Conservation (phyloP, 2,329 filamentous ascomycete genomes). For the Calcarisporium arbuscula region DNA sequence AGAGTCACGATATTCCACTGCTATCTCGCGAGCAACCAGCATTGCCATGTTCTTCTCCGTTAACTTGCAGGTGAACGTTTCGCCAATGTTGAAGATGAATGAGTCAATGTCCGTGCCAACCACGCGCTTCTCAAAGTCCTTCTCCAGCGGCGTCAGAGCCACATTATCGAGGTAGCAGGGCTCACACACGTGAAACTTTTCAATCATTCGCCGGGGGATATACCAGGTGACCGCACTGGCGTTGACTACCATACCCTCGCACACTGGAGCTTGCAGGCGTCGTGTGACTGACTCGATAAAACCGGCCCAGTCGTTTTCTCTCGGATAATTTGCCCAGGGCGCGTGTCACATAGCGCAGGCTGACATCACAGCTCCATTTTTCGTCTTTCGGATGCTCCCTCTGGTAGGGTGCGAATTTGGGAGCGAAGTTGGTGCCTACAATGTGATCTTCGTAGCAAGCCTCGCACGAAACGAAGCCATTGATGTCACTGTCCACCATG, state of each 20-base stretch:
- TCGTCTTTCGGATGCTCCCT: constrained; percentile 17
- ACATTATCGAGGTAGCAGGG: constrained; percentile 29
- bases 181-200: constrained; percentile 24
- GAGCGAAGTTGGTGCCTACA: constrained; percentile 20
- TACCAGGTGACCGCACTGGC: constrained; percentile 21
- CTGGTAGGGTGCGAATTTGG: constrained; percentile 20
- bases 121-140: constrained; percentile 18
- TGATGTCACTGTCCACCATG: constrained; percentile 19
- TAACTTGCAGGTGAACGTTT: constrained; percentile 19
- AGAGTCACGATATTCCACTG: constrained; percentile 18
- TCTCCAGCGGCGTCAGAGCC: constrained; percentile 19
- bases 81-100: constrained; percentile 15
- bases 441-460: constrained; percentile 30
- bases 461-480: constrained; percentile 29
- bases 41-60: constrained; percentile 15
- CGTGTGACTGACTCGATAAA: constrained; percentile 18
- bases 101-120: constrained; percentile 15
- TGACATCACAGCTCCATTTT: constrained; percentile 27
- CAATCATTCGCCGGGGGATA: constrained; percentile 14
- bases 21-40: constrained; percentile 17
- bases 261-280: constrained; percentile 18
- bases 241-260: constrained; percentile 20
- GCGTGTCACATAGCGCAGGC: constrained; percentile 18
- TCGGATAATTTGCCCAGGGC: constrained; percentile 13
- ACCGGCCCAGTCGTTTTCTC: constrained; percentile 21